These are phyloP conservation scores for Acmispon strigosus DNA, from an alignment of 306 rosid genomes.

Conservation along the genomic window DNA sequence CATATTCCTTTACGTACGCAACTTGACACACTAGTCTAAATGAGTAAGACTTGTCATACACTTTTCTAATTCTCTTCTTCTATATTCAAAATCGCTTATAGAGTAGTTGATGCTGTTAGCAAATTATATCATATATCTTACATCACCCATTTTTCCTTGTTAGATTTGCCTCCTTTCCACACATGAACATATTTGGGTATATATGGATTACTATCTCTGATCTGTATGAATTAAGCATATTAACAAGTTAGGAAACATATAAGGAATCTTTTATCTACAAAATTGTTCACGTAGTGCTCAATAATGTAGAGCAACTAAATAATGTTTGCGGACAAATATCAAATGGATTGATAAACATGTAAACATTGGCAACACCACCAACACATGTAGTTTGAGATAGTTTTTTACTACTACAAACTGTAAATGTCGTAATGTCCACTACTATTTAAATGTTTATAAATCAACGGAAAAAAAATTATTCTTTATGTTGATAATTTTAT, in stretches of 20 bases:
- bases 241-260: neutral
- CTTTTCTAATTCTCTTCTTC: conserved; percentile 1
- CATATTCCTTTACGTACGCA: neutral
- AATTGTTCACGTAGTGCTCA: neutral
- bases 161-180: neutral
- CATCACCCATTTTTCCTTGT: neutral
- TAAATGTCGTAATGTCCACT: too few species aligned
- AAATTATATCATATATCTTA: neutral
- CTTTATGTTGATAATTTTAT: too few species aligned
- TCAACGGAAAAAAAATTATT: too few species aligned
- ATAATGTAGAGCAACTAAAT: neutral
- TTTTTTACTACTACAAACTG: too few species aligned
- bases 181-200: neutral
- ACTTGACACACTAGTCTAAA: neutral
- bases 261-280: neutral
- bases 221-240: neutral
- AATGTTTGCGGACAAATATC: neutral
- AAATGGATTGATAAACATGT: too few species aligned
- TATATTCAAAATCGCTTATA: neutral
- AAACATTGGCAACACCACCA: too few species aligned
- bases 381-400: too few species aligned
- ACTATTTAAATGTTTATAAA: too few species aligned
- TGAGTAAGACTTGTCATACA: neutral
- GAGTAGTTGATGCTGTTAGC: neutral
- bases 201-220: neutral